Percentiles rank a stretch among this genome's conserved stretches.
Evolutionary conservation across 164 flowering plant species (phyloP).

Genomic region (Kingdonia uniflora): DNA sequence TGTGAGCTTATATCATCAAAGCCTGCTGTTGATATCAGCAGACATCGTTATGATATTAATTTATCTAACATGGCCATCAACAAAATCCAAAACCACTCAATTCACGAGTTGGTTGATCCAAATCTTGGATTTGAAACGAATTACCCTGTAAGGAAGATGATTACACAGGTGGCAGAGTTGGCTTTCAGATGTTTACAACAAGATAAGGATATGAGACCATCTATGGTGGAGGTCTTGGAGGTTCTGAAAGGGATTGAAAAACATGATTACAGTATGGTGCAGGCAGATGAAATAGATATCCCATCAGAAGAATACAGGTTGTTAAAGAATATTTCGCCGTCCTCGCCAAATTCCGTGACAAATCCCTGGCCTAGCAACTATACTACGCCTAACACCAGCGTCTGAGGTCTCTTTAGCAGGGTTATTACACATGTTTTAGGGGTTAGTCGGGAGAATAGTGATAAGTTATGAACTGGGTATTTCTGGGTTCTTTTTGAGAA

Average conservation of each 20-base stretch:
- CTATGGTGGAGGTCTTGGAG: conserved; percentile 44
- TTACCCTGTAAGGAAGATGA: conserved; percentile 20
- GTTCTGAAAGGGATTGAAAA: conserved; percentile 19
- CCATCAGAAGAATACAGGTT: conserved; percentile 20
- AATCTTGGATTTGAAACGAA: conserved; percentile 41
- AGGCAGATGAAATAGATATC: conserved; percentile 21
- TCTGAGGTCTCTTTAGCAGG: not conserved
- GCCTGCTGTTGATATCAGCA: conserved; percentile 61
- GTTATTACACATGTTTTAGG: not conserved
- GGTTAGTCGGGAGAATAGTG: too few relatives aligned
- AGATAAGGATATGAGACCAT: conserved; percentile 52
- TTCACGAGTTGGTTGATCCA: conserved; percentile 56
- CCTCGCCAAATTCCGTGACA: conserved; percentile 40
- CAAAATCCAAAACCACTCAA: conserved; percentile 38
- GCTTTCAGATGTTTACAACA: conserved; percentile 58
- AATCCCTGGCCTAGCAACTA: conserved; percentile 19
- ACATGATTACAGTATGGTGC: conserved; percentile 10
- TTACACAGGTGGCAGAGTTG: conserved; percentile 50
- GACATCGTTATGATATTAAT: conserved; percentile 60
- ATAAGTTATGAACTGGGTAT: too few relatives aligned
- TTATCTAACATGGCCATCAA: conserved; percentile 47
- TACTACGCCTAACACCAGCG: conserved; percentile 26
- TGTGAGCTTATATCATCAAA: conserved; percentile 59
- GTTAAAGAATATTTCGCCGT: conserved; percentile 21
- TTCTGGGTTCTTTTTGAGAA: too few relatives aligned